phyloP scores from a whole-genome alignment of 179 eudicot genomes.

The Drosera spatulata region DNA sequence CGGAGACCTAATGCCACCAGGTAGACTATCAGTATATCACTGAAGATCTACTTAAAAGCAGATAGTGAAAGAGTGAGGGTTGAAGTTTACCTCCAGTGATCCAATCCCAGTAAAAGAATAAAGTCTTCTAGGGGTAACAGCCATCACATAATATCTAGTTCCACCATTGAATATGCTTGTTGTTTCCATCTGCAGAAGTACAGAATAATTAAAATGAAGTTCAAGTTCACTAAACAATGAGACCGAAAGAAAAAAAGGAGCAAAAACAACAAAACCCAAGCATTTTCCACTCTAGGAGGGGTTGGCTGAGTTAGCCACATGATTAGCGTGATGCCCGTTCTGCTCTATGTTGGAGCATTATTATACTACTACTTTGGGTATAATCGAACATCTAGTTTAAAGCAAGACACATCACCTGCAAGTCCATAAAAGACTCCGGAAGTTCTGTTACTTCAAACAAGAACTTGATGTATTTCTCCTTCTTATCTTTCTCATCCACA shows the following conservation, averaged over 20 bases:
- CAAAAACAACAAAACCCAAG: no score
- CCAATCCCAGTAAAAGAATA: constrained; percentile 94
- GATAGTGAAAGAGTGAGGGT: background rate
- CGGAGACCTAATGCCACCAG: no score
- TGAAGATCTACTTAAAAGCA: no score
- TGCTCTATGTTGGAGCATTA: no score
- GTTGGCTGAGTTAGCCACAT: no score
- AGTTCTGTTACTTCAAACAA: constrained; percentile 75
- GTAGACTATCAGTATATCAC: no score
- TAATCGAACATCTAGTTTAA: background rate
- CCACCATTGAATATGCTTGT: constrained; percentile 64
- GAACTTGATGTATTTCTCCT: constrained; percentile 77
- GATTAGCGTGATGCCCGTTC: no score
- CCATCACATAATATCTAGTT: constrained; percentile 90
- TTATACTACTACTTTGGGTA: no score
- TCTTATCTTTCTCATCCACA: constrained; percentile 95
- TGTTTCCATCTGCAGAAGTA: constrained; percentile 71
- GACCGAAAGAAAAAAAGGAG: background rate
- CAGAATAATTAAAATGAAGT: constrained; percentile 1
- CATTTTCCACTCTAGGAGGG: no score
- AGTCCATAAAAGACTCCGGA: constrained; percentile 75
- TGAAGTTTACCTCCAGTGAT: constrained; percentile 54
- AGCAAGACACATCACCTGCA: constrained; percentile 44
- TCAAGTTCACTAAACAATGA: background rate
- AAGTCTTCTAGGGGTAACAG: constrained; percentile 88